A percentile compares a stretch with the other conserved stretches of the same genome.
Evolutionary conservation across 108 stramenopile species (phyloP).

Genomic region (Skeletonema potamos): DNA sequence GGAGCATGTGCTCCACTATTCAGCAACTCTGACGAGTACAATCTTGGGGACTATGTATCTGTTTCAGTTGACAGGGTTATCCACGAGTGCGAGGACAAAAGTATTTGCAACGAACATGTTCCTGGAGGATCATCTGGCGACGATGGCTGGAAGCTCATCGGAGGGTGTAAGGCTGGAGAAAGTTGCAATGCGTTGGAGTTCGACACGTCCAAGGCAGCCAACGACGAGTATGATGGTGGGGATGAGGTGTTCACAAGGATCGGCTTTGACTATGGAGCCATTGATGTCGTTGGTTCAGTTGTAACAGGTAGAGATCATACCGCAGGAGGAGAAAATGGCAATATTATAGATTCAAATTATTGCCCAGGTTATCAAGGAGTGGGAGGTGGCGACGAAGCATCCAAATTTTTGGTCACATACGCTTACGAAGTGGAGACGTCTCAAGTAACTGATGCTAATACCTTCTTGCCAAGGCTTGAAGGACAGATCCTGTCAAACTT

Average conservation of each 20-base stretch:
- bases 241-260: background rate
- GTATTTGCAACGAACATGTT: background rate
- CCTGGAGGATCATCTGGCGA: background rate
- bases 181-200: background rate
- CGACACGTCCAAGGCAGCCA: background rate
- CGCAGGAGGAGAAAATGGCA: background rate
- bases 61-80: background rate
- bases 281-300: background rate
- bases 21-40: background rate
- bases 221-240: background rate
- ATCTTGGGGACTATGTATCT: background rate
- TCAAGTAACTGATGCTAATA: slow-evolving; percentile 9
- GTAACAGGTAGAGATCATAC: background rate
- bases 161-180: background rate
- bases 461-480: slow-evolving; percentile 20
- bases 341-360: background rate
- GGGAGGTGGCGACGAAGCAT: background rate
- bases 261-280: background rate
- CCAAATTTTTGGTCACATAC: slow-evolving; percentile 10
- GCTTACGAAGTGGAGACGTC: slow-evolving; percentile 37
- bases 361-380: background rate
- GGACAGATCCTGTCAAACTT: slow-evolving; percentile 19
- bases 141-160: background rate
- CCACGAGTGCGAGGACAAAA: background rate
- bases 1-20: background rate